Percentiles rank a stretch among this genome's conserved stretches.
Conservation (phyloP, 257 asterid species). For the Solanum raphanifolium region DNA sequence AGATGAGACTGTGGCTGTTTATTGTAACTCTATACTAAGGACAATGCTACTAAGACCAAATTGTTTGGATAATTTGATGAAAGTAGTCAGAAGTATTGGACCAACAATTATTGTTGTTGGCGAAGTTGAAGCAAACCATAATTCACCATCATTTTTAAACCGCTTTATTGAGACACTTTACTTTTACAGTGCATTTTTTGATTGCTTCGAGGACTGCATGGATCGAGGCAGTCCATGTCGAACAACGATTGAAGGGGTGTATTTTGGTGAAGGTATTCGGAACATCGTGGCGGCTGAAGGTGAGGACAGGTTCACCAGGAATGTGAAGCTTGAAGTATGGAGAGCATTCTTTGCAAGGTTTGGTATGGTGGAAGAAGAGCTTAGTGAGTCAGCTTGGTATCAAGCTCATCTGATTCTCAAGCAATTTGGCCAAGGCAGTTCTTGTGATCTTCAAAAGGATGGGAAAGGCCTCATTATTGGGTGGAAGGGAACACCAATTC, state of each 20-base stretch:
- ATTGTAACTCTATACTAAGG: constrained; percentile 29
- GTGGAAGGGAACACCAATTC: constrained; percentile 46
- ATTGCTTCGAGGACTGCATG: constrained; percentile 58
- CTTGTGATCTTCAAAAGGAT: constrained; percentile 24
- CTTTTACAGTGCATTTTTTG: constrained; percentile 40
- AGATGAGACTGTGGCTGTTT: constrained; percentile 40
- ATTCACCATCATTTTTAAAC: constrained; percentile 46
- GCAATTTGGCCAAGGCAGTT: constrained; percentile 24
- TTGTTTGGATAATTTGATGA: constrained; percentile 31
- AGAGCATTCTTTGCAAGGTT: constrained; percentile 40
- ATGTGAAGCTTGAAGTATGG: constrained; percentile 58
- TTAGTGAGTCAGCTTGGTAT: constrained; percentile 35
- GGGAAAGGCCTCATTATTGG: constrained; percentile 35
- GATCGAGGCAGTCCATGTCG: constrained; percentile 22
- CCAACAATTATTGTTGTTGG: constrained; percentile 44
- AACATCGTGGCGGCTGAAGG: constrained; percentile 48
- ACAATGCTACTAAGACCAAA: constrained; percentile 42
- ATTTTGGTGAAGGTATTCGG: constrained; percentile 42
- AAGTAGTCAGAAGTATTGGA: constrained; percentile 20
- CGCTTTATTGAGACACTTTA: constrained; percentile 49
- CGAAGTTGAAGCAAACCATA: constrained; percentile 66
- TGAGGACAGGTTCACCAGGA: constrained; percentile 34
- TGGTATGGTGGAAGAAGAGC: constrained; percentile 37
- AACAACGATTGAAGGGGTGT: constrained; percentile 26
- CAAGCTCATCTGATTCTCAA: constrained; percentile 37